Percentiles rank a stretch among this genome's conserved stretches.
phyloP scores from a whole-genome alignment of 2,329 filamentous ascomycete species.

The Peltaster fructicola region DNA sequence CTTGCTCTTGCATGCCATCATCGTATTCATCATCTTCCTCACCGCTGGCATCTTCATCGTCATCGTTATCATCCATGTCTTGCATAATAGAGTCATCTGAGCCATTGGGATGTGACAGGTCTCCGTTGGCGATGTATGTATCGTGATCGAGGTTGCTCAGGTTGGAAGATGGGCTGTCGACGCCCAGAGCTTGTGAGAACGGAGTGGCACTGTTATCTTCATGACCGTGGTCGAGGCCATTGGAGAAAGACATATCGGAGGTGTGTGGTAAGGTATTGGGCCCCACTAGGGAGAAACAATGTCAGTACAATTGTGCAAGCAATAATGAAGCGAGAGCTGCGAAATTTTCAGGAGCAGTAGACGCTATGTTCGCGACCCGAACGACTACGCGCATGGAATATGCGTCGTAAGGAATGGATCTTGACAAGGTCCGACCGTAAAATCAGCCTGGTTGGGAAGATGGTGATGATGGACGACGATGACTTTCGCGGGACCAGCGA shows the following conservation, averaged over 20 bases:
- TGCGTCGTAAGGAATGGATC: constrained; percentile 9
- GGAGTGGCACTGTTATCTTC: constrained; percentile 28
- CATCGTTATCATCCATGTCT: constrained; percentile 28
- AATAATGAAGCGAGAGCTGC: constrained; percentile 12
- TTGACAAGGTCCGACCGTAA: constrained; percentile 24
- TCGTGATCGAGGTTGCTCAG: constrained; percentile 37
- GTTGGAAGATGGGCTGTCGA: constrained; percentile 64
- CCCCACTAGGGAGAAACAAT: constrained; percentile 32
- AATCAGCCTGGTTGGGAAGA: constrained; percentile 13
- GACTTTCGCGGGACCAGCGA: too few relatives aligned
- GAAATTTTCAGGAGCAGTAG: constrained; percentile 15
- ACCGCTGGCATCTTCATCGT: constrained; percentile 31
- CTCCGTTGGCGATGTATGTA: constrained; percentile 22
- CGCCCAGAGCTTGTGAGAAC: constrained; percentile 34
- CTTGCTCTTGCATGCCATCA: too few relatives aligned
- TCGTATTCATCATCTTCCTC: constrained; percentile 37
- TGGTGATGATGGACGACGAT: constrained; percentile 12
- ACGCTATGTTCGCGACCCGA: constrained; percentile 25
- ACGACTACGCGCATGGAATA: constrained; percentile 19
- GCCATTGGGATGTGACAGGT: constrained; percentile 22
- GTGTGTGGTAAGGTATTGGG: constrained; percentile 40
- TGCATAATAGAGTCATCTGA: constrained; percentile 27
- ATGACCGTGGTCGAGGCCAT: constrained; percentile 45
- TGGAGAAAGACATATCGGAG: constrained; percentile 39
- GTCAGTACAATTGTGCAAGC: constrained; percentile 23